phyloP scores from a whole-genome alignment of 2,329 filamentous ascomycete species.

The Colletotrichum australisinense region DNA sequence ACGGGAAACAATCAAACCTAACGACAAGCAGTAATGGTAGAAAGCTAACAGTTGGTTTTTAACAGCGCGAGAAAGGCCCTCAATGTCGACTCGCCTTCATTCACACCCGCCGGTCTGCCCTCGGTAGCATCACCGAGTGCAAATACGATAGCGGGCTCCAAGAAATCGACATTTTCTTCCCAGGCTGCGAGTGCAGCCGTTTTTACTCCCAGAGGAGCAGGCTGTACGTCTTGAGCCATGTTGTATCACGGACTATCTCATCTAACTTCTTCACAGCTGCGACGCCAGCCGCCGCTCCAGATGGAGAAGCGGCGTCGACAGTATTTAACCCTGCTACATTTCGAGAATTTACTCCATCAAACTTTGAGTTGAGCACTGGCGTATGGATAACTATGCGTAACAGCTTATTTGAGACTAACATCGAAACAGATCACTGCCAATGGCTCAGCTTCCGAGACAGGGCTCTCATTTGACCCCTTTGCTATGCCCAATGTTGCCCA shows the following conservation, averaged over 20 bases:
- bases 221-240: conserved; percentile 46
- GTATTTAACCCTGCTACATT: conserved; percentile 68
- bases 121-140: conserved; percentile 35
- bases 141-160: conserved; percentile 55
- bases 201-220: conserved; percentile 78
- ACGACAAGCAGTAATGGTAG: neutral
- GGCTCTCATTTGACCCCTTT: conserved; percentile 72
- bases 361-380: conserved; percentile 63
- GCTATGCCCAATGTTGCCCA: conserved; percentile 67
- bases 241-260: neutral
- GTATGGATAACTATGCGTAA: conserved; percentile 48
- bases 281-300: conserved; percentile 41
- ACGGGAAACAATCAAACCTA: neutral
- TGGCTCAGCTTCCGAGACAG: conserved; percentile 60
- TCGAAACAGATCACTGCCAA: conserved; percentile 53
- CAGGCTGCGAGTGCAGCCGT: conserved; percentile 90
- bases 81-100: conserved; percentile 96
- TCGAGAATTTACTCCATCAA: conserved; percentile 69
- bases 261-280: conserved; percentile 19
- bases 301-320: conserved; percentile 50
- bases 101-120: conserved; percentile 75
- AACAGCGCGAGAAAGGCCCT: conserved; percentile 76
- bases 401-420: neutral
- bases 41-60: conserved; percentile 18
- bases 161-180: conserved; percentile 85